phyloP scores from a whole-genome alignment of 192 early-diverging fungal genomes.

The Spizellomyces sp. region DNA sequence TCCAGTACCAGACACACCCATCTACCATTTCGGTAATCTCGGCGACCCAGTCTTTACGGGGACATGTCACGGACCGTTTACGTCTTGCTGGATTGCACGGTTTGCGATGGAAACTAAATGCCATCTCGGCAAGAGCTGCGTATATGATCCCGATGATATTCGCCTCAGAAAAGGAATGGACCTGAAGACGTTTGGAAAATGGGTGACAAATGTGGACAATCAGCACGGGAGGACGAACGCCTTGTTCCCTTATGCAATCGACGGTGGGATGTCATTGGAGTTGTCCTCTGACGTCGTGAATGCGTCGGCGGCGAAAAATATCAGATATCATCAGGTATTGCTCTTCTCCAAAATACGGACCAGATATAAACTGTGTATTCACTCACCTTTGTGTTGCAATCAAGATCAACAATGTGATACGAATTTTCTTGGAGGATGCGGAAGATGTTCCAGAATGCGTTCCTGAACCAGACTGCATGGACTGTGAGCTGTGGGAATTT shows the following conservation, averaged over 20 bases:
- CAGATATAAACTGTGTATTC: no score
- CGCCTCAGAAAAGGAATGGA: neutral
- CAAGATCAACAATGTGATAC: slow-evolving; percentile 27
- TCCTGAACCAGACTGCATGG: slow-evolving; percentile 18
- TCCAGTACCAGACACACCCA: slow-evolving; percentile 45
- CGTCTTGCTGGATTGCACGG: slow-evolving; percentile 64
- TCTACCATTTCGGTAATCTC: slow-evolving; percentile 89
- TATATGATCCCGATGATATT: slow-evolving; percentile 33
- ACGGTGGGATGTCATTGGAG: no score
- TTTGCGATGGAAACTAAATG: slow-evolving; percentile 84
- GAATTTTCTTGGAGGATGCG: slow-evolving; percentile 14
- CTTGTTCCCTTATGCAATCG: no score
- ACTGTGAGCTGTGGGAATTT: slow-evolving; percentile 8
- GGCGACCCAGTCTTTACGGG: slow-evolving; percentile 92
- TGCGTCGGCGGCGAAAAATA: slow-evolving; percentile 7
- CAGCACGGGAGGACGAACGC: no score
- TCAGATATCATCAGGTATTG: slow-evolving; percentile 21
- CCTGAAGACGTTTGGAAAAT: no score
- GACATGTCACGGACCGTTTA: slow-evolving; percentile 69
- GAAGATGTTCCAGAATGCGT: slow-evolving; percentile 13
- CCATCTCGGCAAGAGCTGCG: slow-evolving; percentile 71
- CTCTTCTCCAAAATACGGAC: no score
- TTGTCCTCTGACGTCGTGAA: neutral
- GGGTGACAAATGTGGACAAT: no score
- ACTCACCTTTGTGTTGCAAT: neutral